These are phyloP conservation scores for Blastomyces emzantsi DNA, from an alignment of 2,329 filamentous ascomycete species.

Conservation along the genomic window DNA sequence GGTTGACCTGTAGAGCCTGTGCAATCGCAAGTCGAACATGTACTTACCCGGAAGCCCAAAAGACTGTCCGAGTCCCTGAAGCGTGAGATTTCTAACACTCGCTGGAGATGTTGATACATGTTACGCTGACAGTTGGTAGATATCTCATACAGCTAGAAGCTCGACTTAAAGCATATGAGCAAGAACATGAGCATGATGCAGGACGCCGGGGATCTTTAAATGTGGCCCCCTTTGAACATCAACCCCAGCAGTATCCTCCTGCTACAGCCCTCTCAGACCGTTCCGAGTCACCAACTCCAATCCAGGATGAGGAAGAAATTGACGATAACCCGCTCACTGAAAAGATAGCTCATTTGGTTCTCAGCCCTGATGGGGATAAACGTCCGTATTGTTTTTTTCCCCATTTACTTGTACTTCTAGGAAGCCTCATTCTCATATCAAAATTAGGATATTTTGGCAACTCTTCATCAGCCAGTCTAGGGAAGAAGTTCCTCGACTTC, in stretches of 20 bases:
- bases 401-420: no score
- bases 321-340: constrained; percentile 10
- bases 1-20: constrained; percentile 17
- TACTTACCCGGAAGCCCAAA: constrained; percentile 17
- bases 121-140: constrained; percentile 11
- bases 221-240: neutral
- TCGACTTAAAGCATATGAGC: constrained; percentile 17
- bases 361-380: constrained; percentile 10
- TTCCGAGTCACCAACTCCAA: neutral
- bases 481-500: constrained; percentile 19
- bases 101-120: neutral
- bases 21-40: constrained; percentile 13
- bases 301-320: constrained; percentile 2
- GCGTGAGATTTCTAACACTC: constrained; percentile 11
- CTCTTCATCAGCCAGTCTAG: constrained; percentile 21
- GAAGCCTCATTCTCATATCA: constrained; percentile 6
- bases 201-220: neutral
- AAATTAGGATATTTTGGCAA: constrained; percentile 20
- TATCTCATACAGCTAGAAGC: constrained; percentile 18
- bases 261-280: neutral
- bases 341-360: constrained; percentile 10
- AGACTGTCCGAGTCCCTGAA: constrained; percentile 18
- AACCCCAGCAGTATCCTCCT: neutral
- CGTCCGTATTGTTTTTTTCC: neutral
- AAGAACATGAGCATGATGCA: constrained; percentile 12